phyloP scores from a whole-genome alignment of 345 rosid species.

The Ceriops zippeliana region DNA sequence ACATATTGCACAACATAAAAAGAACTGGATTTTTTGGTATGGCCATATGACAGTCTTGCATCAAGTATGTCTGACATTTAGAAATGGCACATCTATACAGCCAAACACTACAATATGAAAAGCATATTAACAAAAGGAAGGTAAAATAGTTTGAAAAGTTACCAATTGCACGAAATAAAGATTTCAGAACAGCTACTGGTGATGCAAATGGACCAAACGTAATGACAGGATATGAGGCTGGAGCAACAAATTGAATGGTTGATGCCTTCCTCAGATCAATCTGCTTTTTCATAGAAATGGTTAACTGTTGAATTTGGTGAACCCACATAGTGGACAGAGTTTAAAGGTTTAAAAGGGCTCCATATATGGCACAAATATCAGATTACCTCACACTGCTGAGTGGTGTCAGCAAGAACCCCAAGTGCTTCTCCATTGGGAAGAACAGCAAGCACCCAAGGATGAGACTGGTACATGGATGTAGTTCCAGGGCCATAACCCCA shows the following conservation, averaged over 20 bases:
- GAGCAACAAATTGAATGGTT: conserved; percentile 44
- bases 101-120: background rate
- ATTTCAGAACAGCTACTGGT: conserved; percentile 65
- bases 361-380: background rate
- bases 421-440: conserved; percentile 83
- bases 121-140: background rate
- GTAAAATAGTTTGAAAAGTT: conserved; percentile 15
- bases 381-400: conserved; percentile 74
- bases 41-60: no score
- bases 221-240: conserved; percentile 65
- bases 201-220: conserved; percentile 83
- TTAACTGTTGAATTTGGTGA: background rate
- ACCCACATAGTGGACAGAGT: background rate
- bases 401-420: conserved; percentile 91
- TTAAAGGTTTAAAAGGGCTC: background rate
- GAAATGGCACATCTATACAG: background rate
- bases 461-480: conserved; percentile 90
- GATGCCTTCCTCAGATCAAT: conserved; percentile 77
- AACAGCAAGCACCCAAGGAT: conserved; percentile 89
- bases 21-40: no score
- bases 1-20: no score
- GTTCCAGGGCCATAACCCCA: conserved; percentile 87
- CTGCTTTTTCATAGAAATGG: conserved; percentile 37
- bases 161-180: conserved; percentile 79
- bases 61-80: no score